A percentile compares a stretch with the other conserved stretches of the same genome.
These are phyloP conservation scores for Solanum aculeatissimum DNA, from an alignment of 305 asterid species.

Conservation along the genomic window DNA sequence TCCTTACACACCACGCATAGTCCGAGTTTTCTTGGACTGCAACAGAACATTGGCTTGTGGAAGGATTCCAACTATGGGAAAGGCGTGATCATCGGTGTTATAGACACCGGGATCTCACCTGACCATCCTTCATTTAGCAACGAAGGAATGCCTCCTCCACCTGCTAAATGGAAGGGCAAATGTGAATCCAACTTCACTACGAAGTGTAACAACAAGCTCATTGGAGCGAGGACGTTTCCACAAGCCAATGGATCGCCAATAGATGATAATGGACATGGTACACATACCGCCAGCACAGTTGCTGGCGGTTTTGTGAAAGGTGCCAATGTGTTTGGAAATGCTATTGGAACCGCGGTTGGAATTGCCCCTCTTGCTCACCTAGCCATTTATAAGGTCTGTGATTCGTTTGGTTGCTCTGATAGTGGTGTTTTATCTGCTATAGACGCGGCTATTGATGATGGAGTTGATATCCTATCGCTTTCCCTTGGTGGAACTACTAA, in stretches of 20 bases:
- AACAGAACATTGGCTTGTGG: slow-evolving; percentile 1
- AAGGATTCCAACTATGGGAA: background rate
- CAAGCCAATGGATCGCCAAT: background rate
- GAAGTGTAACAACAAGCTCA: slow-evolving; percentile 4
- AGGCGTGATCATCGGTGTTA: slow-evolving; percentile 6
- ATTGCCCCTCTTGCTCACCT: slow-evolving; percentile 45
- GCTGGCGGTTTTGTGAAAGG: background rate
- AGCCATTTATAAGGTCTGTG: slow-evolving; percentile 38
- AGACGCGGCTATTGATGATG: slow-evolving; percentile 45
- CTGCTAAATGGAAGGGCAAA: slow-evolving; percentile 10
- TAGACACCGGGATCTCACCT: slow-evolving; percentile 8
- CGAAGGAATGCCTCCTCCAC: slow-evolving; percentile 7
- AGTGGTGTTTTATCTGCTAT: slow-evolving; percentile 32
- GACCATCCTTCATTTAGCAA: slow-evolving; percentile 1
- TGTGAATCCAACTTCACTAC: slow-evolving; percentile 2
- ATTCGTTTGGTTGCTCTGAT: slow-evolving; percentile 8
- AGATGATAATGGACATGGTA: slow-evolving; percentile 10
- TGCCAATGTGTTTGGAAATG: slow-evolving; percentile 10
- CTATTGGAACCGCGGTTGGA: slow-evolving; percentile 37
- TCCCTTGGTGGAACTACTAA: slow-evolving; percentile 26
- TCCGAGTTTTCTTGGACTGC: slow-evolving; percentile 3
- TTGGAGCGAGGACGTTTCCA: slow-evolving; percentile 1
- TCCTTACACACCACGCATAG: slow-evolving; percentile 37
- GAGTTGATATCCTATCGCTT: slow-evolving; percentile 40
- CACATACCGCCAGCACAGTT: slow-evolving; percentile 4